Conservation (phyloP, 257 asterid genomes). For the Vinca minor region DNA sequence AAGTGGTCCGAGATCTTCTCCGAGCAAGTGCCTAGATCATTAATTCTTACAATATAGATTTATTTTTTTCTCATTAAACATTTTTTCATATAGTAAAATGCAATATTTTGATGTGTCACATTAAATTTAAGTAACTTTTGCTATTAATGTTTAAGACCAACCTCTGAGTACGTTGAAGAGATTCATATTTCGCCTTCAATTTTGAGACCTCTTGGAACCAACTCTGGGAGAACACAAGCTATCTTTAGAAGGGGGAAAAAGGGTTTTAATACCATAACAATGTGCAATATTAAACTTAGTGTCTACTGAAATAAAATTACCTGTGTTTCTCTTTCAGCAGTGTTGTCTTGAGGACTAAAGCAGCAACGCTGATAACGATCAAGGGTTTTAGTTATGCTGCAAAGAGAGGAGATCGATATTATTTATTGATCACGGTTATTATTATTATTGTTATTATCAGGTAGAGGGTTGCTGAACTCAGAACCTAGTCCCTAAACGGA, state of each 20-base stretch:
- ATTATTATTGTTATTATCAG: too few species aligned
- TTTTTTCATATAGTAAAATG: not conserved
- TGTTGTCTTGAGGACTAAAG: slow-evolving; percentile 51
- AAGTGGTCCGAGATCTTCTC: slow-evolving; percentile 85
- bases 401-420: not conserved
- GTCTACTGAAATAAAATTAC: slow-evolving; percentile 17
- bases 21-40: slow-evolving; percentile 74
- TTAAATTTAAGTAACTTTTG: not conserved
- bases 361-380: slow-evolving; percentile 83
- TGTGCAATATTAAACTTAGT: too few species aligned
- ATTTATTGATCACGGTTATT: too few species aligned
- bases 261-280: too few species aligned
- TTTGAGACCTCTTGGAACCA: slow-evolving; percentile 84
- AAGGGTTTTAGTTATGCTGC: slow-evolving; percentile 57
- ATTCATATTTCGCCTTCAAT: slow-evolving; percentile 69
- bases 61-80: not conserved
- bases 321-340: slow-evolving; percentile 63
- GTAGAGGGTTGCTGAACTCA: too few species aligned
- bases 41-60: not conserved
- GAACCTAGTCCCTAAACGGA: too few species aligned
- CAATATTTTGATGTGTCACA: not conserved
- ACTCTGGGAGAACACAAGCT: slow-evolving; percentile 29
- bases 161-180: slow-evolving; percentile 91
- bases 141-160: not conserved
- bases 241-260: not conserved